Evolutionary conservation across 305 asterid genomes (phyloP).

Genomic region (Galium porrigens): DNA sequence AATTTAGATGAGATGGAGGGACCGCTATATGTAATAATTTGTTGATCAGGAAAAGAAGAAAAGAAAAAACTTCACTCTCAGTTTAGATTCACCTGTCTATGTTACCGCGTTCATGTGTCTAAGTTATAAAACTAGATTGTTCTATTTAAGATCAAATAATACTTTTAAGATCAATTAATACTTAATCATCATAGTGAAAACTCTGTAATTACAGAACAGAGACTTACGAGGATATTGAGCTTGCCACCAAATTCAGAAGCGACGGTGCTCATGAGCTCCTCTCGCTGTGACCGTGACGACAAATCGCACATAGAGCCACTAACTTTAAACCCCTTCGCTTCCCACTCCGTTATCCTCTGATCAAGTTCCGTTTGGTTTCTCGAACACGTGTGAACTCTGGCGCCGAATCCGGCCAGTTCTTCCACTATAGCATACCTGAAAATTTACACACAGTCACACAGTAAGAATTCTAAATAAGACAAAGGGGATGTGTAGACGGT

Average conservation of each 20-base stretch:
- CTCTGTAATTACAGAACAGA: not conserved
- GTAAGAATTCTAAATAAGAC: not conserved
- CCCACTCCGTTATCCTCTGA: conserved; percentile 22
- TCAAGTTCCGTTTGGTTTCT: conserved; percentile 22
- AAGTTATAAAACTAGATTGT: too few relatives aligned
- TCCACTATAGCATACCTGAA: conserved; percentile 30
- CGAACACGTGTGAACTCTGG: conserved; percentile 25
- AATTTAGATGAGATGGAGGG: too few relatives aligned
- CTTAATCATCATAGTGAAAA: too few relatives aligned
- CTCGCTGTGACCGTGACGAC: conserved; percentile 15
- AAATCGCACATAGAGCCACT: conserved; percentile 26
- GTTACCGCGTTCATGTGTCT: too few relatives aligned
- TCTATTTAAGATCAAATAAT: too few relatives aligned
- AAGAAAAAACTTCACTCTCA: too few relatives aligned
- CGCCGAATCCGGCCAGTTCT: conserved; percentile 31
- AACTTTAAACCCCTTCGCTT: conserved; percentile 22
- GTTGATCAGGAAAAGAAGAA: too few relatives aligned
- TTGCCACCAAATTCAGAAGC: conserved; percentile 20
- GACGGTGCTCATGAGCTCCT: conserved; percentile 21
- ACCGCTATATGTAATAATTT: too few relatives aligned
- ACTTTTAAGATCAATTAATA: too few relatives aligned
- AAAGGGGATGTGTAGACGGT: not conserved
- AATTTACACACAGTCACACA: not conserved
- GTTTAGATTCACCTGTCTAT: too few relatives aligned
- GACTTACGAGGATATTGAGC: conserved; percentile 28